phyloP scores from a whole-genome alignment of 1,284 basidiomycete genomes.

The Marasmius sp. region DNA sequence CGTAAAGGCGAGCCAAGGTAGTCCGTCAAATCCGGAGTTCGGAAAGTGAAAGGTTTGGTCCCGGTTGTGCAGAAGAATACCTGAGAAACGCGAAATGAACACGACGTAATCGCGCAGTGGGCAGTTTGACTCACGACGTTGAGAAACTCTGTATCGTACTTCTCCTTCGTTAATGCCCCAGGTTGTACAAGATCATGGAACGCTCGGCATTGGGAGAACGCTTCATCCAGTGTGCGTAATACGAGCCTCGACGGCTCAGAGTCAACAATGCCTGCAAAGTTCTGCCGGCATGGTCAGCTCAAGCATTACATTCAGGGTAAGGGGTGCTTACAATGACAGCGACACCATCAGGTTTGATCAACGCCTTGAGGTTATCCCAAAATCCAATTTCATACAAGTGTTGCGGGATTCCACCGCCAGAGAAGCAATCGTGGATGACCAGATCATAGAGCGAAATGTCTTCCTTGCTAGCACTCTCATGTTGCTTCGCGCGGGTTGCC shows the following conservation, averaged over 20 bases:
- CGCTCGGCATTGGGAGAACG: slow-evolving; percentile 74
- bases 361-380: slow-evolving; percentile 67
- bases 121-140: slow-evolving; percentile 62
- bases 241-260: slow-evolving; percentile 69
- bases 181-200: slow-evolving; percentile 69
- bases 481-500: slow-evolving; percentile 28
- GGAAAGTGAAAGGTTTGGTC: slow-evolving; percentile 60
- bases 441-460: slow-evolving; percentile 57
- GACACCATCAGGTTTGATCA: slow-evolving; percentile 73
- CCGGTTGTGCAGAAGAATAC: slow-evolving; percentile 79
- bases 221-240: slow-evolving; percentile 62
- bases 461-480: slow-evolving; percentile 27
- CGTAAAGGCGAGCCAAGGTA: slow-evolving; percentile 70
- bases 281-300: slow-evolving; percentile 21
- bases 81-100: slow-evolving; percentile 33
- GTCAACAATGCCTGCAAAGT: slow-evolving; percentile 57
- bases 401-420: slow-evolving; percentile 82
- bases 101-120: slow-evolving; percentile 1
- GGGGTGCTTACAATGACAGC: slow-evolving; percentile 71
- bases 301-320: neutral
- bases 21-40: slow-evolving; percentile 51
- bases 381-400: slow-evolving; percentile 83
- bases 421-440: slow-evolving; percentile 90
- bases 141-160: slow-evolving; percentile 56
- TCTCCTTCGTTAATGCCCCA: slow-evolving; percentile 36